These are phyloP conservation scores for Eucalyptus sp. DNA, from an alignment of 345 rosid genomes.

Conservation along the genomic window DNA sequence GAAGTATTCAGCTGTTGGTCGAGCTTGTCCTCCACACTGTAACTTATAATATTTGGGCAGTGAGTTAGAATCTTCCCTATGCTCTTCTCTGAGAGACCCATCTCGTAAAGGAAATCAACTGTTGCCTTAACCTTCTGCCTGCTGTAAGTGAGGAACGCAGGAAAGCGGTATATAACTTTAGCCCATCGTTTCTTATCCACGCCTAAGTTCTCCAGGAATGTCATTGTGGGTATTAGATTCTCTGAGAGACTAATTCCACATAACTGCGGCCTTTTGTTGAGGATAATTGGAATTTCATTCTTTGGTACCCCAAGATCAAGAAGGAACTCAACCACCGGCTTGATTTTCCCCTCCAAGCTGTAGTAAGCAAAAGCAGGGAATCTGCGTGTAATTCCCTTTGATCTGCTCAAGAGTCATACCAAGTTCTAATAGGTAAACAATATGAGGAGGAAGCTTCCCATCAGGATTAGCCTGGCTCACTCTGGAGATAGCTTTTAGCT, in stretches of 20 bases:
- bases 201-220: constrained; percentile 57
- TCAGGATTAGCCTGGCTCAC: constrained; percentile 43
- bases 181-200: constrained; percentile 85
- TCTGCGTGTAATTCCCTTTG: constrained; percentile 51
- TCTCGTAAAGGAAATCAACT: constrained; percentile 54
- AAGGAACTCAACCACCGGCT: constrained; percentile 80
- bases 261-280: constrained; percentile 72
- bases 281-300: constrained; percentile 46
- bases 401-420: constrained; percentile 79
- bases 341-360: constrained; percentile 79
- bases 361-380: constrained; percentile 81
- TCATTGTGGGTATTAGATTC: constrained; percentile 75
- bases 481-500: constrained; percentile 53
- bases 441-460: constrained; percentile 62
- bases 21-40: constrained; percentile 77
- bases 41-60: constrained; percentile 62
- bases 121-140: constrained; percentile 52
- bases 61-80: constrained; percentile 66
- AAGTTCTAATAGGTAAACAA: constrained; percentile 65
- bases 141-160: constrained; percentile 74
- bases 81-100: constrained; percentile 54
- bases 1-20: constrained; percentile 68
- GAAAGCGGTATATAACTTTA: constrained; percentile 69
- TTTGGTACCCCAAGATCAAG: constrained; percentile 69
- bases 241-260: constrained; percentile 77